These are phyloP conservation scores for Hymenoscyphus linearis DNA, from an alignment of 2,329 filamentous ascomycete genomes.

Conservation along the genomic window DNA sequence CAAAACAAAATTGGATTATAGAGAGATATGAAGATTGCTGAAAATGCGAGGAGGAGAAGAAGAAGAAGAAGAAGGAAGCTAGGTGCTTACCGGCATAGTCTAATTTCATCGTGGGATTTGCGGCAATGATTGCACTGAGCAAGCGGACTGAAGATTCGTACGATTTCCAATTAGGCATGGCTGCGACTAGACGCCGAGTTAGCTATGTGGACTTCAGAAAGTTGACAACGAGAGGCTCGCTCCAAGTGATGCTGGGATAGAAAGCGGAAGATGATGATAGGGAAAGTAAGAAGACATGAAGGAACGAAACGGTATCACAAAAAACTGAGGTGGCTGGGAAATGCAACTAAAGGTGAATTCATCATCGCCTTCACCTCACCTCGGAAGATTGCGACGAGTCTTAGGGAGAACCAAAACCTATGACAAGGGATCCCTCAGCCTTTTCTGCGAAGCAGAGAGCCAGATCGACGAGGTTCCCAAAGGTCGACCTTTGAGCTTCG, in stretches of 20 bases:
- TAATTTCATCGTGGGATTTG: constrained; percentile 48
- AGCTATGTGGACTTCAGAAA: background rate
- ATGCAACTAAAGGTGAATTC: background rate
- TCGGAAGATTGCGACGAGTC: background rate
- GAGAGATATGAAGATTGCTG: background rate
- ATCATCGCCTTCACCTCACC: background rate
- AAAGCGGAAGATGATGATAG: background rate
- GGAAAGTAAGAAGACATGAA: background rate
- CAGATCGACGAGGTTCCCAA: background rate
- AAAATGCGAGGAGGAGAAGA: background rate
- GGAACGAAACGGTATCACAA: background rate
- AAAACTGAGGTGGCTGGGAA: background rate
- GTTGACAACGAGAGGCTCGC: background rate
- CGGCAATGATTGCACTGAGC: constrained; percentile 55
- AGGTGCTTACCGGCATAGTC: constrained; percentile 56
- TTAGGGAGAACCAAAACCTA: too few species aligned
- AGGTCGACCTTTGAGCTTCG: background rate
- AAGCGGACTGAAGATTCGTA: constrained; percentile 57
- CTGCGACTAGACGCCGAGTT: constrained; percentile 12
- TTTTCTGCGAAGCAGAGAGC: background rate
- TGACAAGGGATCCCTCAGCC: background rate
- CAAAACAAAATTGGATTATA: constrained; percentile 1
- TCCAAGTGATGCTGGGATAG: background rate
- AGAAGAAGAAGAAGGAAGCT: constrained; percentile 7
- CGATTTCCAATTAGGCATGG: constrained; percentile 54